Evolutionary conservation across 352 stramenopile species (phyloP), one percentile per base, ranked within the genome.

Genomic region (Phytophthora quininea): DNA sequence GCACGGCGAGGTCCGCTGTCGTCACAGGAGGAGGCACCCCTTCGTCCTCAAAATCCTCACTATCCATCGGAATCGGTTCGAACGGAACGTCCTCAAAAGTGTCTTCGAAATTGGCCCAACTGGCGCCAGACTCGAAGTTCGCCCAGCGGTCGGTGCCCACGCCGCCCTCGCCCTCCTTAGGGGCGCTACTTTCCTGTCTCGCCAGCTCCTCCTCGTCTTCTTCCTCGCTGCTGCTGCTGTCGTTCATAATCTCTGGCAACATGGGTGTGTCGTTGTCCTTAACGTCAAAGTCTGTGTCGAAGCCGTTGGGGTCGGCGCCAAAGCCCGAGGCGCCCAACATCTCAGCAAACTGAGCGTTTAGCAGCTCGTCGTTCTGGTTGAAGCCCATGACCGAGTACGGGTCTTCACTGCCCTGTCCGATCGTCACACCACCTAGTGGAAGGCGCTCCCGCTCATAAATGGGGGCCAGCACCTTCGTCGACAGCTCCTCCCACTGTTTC

Each of bases 151-250:
- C 77, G 8, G 54, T 57, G 0, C 71, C 63, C 19, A 31, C 32
- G 27, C 49, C 54, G 3, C 35, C 58, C 19, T 54, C 56, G 52
- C 37, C 47, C 59, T 61, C 69, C 45, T 71, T 68, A 15, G 45
- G 19, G 3, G 52, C 51, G 42, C 19, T 24, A 24, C 62, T 67
- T 14, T 77, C 66, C 60, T 80, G 75, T 15, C 73, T 63, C 59
- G 72, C 72, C 52, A 85, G 70, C 50, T 88, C 81, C n/a, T 86
- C 80, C 30, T 88, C 69, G 47, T 96, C 88, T 54, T 96, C 88
- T 62, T 96, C 88, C 45, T 93, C 84, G 52, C 86, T 96, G 71
- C 88, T 95, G 75, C 88, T 96, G 70, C 88, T 96, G 68, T 93
- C 84, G 62, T 94, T 86, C 79, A 92, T 91, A 60, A 94, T 94